Base-by-base conservation (phyloP, 192 early-diverging fungal species). In the Coemansia sp. region DNA sequence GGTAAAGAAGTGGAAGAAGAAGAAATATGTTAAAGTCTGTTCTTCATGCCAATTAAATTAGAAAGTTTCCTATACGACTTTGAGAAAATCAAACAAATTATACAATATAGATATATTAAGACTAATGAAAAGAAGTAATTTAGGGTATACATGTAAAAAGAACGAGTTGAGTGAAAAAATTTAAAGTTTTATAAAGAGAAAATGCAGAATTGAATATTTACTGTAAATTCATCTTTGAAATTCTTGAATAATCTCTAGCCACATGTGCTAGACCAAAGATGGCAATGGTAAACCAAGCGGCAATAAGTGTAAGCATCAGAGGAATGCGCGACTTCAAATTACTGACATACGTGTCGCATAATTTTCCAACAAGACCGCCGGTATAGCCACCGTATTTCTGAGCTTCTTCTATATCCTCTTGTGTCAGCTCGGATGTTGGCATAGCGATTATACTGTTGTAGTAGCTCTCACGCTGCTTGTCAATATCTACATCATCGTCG, bases 321-420 rank as follows among this genome's bases (percentile, higher is more conserved):
- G 83, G 83, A 38, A 80, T 71, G 8, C 71, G 57, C 26, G 54
- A 42, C 48, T 61, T 58, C 38, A 84, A 63, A 19, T 56, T 39
- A 1, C 26, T 42, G 18, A 84, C 53, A 26, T 84, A 84, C 37
- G 21, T 37, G 53, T 79, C 77, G 48, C 75, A 67, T 21, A 84
- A 64, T 58, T 69, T 72, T 21, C 72, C 75, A 44, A 84, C 54
- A 6, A 80, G 12, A 6, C 83, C 83, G 8, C 83, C 83, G 3
- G 83, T 84, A 60, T 77, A 84, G 9, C 83, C 83, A 43, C 64
- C 69, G 48, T 64, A 79, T 57, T 69, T 67, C 49, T 76, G 74
- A 11, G 75, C 83, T 13, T 56, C 66, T 56, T 67, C 57, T 1
- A 80, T 61, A 3, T 73, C 67, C 45, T 71, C 70, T 37, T 64